Evolutionary conservation across 2,329 filamentous ascomycete genomes (phyloP).

Genomic region (Aspergillus chevalieri): DNA sequence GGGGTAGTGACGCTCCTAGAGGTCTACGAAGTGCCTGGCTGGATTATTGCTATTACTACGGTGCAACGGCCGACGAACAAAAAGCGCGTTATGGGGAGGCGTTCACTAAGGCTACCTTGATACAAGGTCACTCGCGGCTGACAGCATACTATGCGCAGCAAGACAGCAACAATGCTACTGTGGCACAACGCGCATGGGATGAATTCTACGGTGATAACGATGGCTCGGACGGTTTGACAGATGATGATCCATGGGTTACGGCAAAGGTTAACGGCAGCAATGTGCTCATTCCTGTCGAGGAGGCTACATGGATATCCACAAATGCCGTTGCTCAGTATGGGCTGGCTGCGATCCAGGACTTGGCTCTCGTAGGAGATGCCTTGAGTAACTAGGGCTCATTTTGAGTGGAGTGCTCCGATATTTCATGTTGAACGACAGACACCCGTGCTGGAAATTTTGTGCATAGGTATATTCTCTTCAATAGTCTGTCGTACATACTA

Average conservation of each 20-base stretch:
- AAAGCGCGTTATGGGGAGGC: conserved; percentile 46
- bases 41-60: conserved; percentile 57
- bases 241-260: conserved; percentile 7
- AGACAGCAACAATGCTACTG: conserved; percentile 36
- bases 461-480: too few relatives aligned
- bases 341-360: conserved; percentile 51
- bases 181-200: conserved; percentile 49
- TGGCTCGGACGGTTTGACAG: conserved; percentile 6
- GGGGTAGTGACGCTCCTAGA: conserved; percentile 39
- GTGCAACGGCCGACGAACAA: conserved; percentile 47
- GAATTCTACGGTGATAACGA: conserved; percentile 39
- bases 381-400: neutral
- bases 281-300: conserved; percentile 46
- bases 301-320: conserved; percentile 53
- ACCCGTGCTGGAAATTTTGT: too few relatives aligned
- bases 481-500: too few relatives aligned
- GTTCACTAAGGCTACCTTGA: conserved; percentile 45
- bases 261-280: conserved; percentile 36
- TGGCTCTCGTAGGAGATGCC: conserved; percentile 21
- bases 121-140: conserved; percentile 54
- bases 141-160: conserved; percentile 49
- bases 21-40: conserved; percentile 52
- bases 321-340: conserved; percentile 55
- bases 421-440: too few relatives aligned
- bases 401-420: neutral